Base-by-base conservation (phyloP, 2,329 filamentous ascomycete species). In the Nothopassalora personata region DNA sequence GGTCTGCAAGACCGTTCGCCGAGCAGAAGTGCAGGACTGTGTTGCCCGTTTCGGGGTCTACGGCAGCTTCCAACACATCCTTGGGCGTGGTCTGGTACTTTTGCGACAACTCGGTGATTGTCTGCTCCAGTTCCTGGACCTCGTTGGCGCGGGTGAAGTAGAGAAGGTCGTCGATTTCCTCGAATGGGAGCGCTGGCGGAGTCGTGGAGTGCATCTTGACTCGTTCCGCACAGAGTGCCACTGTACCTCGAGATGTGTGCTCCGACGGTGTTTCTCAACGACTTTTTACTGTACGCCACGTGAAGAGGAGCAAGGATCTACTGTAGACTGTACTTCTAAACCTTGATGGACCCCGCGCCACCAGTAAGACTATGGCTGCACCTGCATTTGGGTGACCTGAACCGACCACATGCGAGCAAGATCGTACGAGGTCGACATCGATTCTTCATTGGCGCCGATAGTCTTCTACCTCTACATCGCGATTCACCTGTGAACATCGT, bases 101-200 rank as follows among this genome's bases (percentile, higher is more conserved):
- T 64, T 81, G 76, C 31, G 85, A 80, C 19, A 95, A 75, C 28
- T 80, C 77, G 11, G 81, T 75, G 54, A 95, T 79, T 62, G 77
- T 79, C 46, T 76, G 70, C 49, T 81, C 77, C 51, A 97, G 79
- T 28, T 93, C 89, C 18, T 80, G 76, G 58, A 85, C 79, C 64
- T 97, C 92, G 64, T 91, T 91, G 0, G 83, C 82, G 39, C 93
- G 89, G 2, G 91, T 84, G 66, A 90, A 86, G 78, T 96, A 97
- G 66, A 97, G 84, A 65, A 97, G 83, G 75, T 97, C 93, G 73
- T 97, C 92, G 69, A 95, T 87, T 74, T 91, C 85, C 55, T 96
- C 92, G 72, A 89, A 86, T 53, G 83, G 83, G 52, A 93, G 78
- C 66, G 56, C 50, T 15, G 60, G 60, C 1, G 54, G 54, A 1